These are phyloP conservation scores for Myrica gale DNA, from an alignment of 306 rosid species.

Conservation along the genomic window DNA sequence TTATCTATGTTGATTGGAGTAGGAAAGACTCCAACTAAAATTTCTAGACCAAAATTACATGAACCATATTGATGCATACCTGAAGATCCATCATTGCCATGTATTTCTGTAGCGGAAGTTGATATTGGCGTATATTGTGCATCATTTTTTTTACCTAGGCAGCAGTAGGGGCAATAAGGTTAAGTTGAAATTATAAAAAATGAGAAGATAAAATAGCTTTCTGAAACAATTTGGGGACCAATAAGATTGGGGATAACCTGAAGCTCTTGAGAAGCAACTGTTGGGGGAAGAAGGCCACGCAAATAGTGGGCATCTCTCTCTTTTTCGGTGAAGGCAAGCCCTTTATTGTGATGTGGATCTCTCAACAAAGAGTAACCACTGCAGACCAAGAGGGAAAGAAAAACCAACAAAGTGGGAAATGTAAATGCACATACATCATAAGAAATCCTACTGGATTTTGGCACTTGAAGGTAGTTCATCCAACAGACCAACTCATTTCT, in stretches of 20 bases:
- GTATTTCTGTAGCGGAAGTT: slow-evolving; percentile 87
- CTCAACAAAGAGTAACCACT: slow-evolving; percentile 88
- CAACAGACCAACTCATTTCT: neutral
- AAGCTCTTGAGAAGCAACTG: slow-evolving; percentile 63
- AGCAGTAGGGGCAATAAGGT: slow-evolving; percentile 15
- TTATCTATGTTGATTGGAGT: neutral
- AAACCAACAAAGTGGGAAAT: slow-evolving; percentile 2
- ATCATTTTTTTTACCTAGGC: slow-evolving; percentile 81
- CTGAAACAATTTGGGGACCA: neutral
- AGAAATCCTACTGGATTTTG: neutral
- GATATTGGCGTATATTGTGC: slow-evolving; percentile 66
- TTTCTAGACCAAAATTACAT: slow-evolving; percentile 1
- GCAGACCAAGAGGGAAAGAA: slow-evolving; percentile 22
- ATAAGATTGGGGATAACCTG: slow-evolving; percentile 56
- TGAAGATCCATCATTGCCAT: slow-evolving; percentile 98
- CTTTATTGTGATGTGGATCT: slow-evolving; percentile 91
- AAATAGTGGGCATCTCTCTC: slow-evolving; percentile 95
- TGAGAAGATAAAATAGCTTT: neutral
- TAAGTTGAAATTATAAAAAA: slow-evolving; percentile 6
- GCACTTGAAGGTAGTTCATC: neutral
- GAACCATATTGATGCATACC: slow-evolving; percentile 41
- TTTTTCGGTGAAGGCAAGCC: slow-evolving; percentile 82
- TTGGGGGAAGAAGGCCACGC: slow-evolving; percentile 93
- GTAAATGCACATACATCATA: slow-evolving; percentile 10
- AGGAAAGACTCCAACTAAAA: neutral